These are phyloP conservation scores for Diaporthe caulivora DNA, from an alignment of 2,329 filamentous ascomycete genomes.

Conservation along the genomic window DNA sequence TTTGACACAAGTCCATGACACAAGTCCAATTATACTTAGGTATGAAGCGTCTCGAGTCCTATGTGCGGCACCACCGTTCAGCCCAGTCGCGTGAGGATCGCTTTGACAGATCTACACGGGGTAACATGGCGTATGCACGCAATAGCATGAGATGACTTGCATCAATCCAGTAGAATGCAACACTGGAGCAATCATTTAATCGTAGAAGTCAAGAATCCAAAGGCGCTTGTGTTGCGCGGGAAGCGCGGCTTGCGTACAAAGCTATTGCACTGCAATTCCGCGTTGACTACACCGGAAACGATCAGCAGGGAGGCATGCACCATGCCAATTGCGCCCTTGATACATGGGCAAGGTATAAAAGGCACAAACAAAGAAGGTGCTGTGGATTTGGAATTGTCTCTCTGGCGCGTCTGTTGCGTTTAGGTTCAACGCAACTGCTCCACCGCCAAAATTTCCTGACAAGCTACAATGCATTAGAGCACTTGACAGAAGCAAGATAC, in stretches of 20 bases:
- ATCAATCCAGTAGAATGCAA: background rate
- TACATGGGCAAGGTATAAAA: background rate
- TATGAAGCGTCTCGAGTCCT: too few relatives aligned
- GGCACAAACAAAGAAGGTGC: background rate
- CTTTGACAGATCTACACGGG: background rate
- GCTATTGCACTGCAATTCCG: background rate
- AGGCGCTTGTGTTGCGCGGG: background rate
- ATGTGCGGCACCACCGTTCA: too few relatives aligned
- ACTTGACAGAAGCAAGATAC: background rate
- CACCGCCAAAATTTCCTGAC: background rate
- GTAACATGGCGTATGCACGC: background rate
- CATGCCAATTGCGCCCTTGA: background rate
- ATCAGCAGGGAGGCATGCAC: too few relatives aligned
- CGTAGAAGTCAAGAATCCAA: background rate
- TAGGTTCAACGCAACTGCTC: background rate
- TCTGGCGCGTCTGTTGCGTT: background rate
- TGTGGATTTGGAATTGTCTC: background rate
- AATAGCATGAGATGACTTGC: background rate
- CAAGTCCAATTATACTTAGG: too few relatives aligned
- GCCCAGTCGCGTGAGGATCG: too few relatives aligned
- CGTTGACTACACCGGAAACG: constrained; percentile 4
- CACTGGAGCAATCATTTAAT: background rate
- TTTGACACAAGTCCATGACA: too few relatives aligned
- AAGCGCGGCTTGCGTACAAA: background rate
- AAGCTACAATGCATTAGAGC: background rate